Base-by-base conservation (phyloP, 1,139 yeast species). In the Suhomyces atakaporum region DNA sequence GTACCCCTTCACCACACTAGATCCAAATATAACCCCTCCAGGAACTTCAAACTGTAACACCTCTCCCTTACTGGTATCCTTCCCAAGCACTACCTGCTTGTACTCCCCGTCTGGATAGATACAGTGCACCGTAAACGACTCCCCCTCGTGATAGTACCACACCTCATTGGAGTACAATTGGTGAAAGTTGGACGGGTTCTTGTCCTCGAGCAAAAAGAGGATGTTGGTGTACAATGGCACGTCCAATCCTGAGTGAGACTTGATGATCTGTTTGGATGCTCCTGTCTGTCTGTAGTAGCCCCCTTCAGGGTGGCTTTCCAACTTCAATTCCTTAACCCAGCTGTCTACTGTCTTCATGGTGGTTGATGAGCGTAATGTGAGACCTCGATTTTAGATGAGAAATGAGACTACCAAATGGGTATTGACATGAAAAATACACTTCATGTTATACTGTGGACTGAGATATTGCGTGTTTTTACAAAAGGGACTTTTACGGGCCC, bases 171-270 rank as follows among this genome's bases (percentile, higher is more conserved):
- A 27, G 9, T 18, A 5, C 16, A 27, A 18, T 16, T 12, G 10
- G 5, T 27, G 30, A 10, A 27, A 27, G 12, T 27, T 16, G 24
- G 23, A 16, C 4, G 23, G 23, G 12, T 27, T 18, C 16, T 27
- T 19, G 10, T 27, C 23, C 14, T 27, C 24, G n/a, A 27, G 18
- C 30, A 27, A 27, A 15, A 27, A 27, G 8, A 27, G 23, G 12
- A 27, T 18, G 23, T 27, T 27, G 23, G 30, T 27, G 21, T 27
- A 27, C 9, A 27, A 19, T 13, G 30, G 30, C 10, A 27, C 30
- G 12, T 27, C 30, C 23, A 27, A 18, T 2, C 24, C 24, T 8
- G 30, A n/a, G 12, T 27, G 13, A 6, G 30, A 27, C 30, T 27
- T 27, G 15, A 27, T 19, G 8, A 27, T 18, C n/a, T 18, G 23